These are phyloP conservation scores for Astragalus membranaceus DNA, from an alignment of 306 rosid genomes.

Conservation along the genomic window DNA sequence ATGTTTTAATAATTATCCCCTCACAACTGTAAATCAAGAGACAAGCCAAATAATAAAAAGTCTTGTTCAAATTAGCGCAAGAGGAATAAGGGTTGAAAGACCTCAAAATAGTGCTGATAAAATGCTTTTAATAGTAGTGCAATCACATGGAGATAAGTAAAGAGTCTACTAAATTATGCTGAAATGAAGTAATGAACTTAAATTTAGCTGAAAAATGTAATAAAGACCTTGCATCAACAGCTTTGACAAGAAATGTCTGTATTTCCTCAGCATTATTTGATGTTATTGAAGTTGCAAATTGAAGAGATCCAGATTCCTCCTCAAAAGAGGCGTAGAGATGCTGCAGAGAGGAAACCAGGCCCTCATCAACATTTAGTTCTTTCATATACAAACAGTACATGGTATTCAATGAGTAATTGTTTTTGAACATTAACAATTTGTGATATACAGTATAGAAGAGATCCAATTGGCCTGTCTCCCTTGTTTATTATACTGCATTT, in stretches of 20 bases:
- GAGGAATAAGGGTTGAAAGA: background rate
- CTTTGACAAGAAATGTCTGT: constrained; percentile 62
- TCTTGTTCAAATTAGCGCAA: background rate
- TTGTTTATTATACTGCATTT: background rate
- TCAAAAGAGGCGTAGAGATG: constrained; percentile 62
- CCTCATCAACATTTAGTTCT: background rate
- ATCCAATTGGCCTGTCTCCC: background rate
- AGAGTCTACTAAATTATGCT: background rate
- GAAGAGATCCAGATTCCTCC: constrained; percentile 65
- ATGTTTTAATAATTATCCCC: constrained; percentile 75
- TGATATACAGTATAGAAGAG: background rate
- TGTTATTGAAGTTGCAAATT: constrained; percentile 76
- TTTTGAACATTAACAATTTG: background rate
- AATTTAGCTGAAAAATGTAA: constrained; percentile 4
- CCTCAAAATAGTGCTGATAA: background rate
- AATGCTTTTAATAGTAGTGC: no score
- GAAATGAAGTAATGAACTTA: background rate
- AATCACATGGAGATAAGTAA: background rate
- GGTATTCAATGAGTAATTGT: background rate
- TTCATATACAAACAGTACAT: background rate
- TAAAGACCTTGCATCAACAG: constrained; percentile 61
- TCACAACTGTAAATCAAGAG: constrained; percentile 65
- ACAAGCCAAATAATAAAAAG: background rate
- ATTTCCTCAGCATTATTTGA: constrained; percentile 80
- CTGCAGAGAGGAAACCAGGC: constrained; percentile 39